Evolutionary conservation across 139 green algal species (phyloP), one percentile per base, ranked within the genome.

Genomic region (Deuterostichococcus epilithicus): DNA sequence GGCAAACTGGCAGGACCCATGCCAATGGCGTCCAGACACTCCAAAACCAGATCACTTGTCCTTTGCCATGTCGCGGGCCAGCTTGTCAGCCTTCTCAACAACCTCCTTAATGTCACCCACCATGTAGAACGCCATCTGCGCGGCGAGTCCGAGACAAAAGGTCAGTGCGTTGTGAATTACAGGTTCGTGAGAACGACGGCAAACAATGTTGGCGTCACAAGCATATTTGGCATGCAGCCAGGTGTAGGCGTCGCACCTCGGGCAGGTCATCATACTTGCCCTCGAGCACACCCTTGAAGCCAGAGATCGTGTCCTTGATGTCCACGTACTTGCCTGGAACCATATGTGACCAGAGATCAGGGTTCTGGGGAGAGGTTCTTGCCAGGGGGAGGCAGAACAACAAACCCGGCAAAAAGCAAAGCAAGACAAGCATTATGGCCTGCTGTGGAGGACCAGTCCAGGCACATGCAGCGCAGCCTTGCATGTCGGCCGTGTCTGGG

Each of bases 101-200:
- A 96, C 92, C 83, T 97, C 92, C 72, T 88, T 88, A 76, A 97
- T 94, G 83, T 91, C 90, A n/a, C 93, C 91, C 75, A 97, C 96
- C 96, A 99, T 99, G 92, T 99, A 99, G 90, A 99, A 99, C 2
- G 96, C 95, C 91, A 97, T 96, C 84, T 91, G 85, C 33, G 87
- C 83, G 63, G 82, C 78, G 22, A 22, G 47, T 65, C 47, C 18
- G 22, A n/a, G 20, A 65, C 20, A 65, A 65, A n/a, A 65, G 20
- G 47, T 22, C 47, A 65, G 18, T 18, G 47, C 18, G 18, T 18
- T 65, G 20, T 65, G 47, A 65, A 22, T n/a, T 65, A 65, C 47
- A 65, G 47, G 20, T 65, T 22, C 22, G 20, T 65, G 47, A 22
- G 18, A 65, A 65, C 18, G 22, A 22, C 22, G 47, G 22, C 22